Evolutionary conservation across 805 yeast genomes (phyloP).

Genomic region (Cyberlindnera maritima): DNA sequence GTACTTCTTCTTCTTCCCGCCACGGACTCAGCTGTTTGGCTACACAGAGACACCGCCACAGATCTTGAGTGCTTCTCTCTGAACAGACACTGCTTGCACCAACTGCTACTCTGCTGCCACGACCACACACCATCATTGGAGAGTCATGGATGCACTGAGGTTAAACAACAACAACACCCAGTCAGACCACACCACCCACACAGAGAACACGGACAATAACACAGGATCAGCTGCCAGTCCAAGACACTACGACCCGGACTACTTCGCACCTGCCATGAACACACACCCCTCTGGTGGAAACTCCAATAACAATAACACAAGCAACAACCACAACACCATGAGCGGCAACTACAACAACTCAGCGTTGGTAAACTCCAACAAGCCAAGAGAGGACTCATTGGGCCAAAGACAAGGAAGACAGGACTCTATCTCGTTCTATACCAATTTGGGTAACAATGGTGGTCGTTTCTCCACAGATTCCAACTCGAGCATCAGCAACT

Average conservation of each 20-base stretch:
- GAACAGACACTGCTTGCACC: not conserved
- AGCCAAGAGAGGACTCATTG: constrained; percentile 15
- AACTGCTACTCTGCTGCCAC: not conserved
- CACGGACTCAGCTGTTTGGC: no score
- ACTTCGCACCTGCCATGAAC: constrained; percentile 5
- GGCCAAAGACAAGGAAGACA: constrained; percentile 22
- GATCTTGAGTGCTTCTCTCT: no score
- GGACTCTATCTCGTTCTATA: constrained; percentile 28
- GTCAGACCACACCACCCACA: not conserved
- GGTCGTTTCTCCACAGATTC: constrained; percentile 30
- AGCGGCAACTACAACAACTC: constrained; percentile 7
- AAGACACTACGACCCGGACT: constrained; percentile 14
- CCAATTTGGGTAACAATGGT: constrained; percentile 22
- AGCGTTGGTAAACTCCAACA: constrained; percentile 5
- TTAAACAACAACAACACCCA: constrained; percentile 12
- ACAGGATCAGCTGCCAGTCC: constrained; percentile 15
- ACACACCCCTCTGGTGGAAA: not conserved
- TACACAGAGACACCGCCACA: no score
- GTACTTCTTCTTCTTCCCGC: no score
- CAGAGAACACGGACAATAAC: not conserved
- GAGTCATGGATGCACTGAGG: constrained; percentile 18
- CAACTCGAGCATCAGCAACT: constrained; percentile 26
- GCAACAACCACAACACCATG: constrained; percentile 13
- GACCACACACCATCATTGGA: not conserved
- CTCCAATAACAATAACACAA: not conserved